These are phyloP conservation scores for Juglanconis sp. DNA, from an alignment of 2,329 filamentous ascomycete genomes.

Conservation along the genomic window DNA sequence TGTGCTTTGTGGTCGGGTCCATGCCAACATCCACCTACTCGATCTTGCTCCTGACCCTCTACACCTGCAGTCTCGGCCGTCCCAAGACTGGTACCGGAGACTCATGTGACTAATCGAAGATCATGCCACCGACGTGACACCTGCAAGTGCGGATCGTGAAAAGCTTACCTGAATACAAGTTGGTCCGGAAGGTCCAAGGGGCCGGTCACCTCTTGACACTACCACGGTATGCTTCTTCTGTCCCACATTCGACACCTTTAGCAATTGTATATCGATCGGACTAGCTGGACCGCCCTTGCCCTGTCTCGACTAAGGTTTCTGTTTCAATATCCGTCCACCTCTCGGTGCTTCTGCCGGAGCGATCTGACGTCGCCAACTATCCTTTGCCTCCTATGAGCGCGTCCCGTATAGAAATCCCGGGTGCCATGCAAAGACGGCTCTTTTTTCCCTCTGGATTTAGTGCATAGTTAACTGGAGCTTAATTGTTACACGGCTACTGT, in stretches of 20 bases:
- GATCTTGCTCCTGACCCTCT: no score
- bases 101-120: not conserved
- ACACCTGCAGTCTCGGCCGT: no score
- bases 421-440: no score
- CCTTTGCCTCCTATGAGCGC: not conserved
- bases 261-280: not conserved
- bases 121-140: not conserved
- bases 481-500: not conserved
- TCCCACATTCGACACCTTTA: not conserved
- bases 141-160: not conserved
- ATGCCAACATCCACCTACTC: no score
- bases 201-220: not conserved
- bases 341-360: not conserved
- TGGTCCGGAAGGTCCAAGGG: not conserved
- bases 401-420: not conserved
- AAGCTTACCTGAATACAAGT: not conserved
- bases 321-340: not conserved
- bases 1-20: no score
- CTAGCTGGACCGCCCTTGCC: not conserved
- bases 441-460: no score
- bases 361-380: not conserved
- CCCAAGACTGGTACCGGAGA: no score
- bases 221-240: not conserved
- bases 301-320: not conserved
- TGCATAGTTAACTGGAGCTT: no score